Evolutionary conservation across 225 moss, liverwort and hornwort species (phyloP), one percentile per base, ranked within the genome.

Genomic region (Straminergon stramineum): DNA sequence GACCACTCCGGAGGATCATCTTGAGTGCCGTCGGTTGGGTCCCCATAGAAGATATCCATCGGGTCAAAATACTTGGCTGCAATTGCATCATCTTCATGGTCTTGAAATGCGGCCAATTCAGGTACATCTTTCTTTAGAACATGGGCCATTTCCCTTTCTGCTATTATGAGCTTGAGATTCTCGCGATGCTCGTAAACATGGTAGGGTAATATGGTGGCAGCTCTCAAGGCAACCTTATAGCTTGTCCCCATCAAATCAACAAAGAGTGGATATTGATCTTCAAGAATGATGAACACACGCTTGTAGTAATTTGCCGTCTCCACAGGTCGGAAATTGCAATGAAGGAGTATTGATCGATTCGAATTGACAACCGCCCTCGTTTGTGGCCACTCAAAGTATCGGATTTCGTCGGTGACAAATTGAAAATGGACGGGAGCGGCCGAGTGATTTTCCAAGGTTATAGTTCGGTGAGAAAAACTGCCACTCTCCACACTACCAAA

Each of bases 151-250:
- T 96, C 92, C 62, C 96, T 87, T 85, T 95, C 96, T 11, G 95
- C 95, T 51, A 95, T 92, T n/a, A 97, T 91, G 13, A 95, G 92
- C 87, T 96, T 99, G 31, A 99, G 86, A 78, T 96, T 92, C 89
- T 97, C 99, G 21, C 99, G 93, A 58, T 99, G 99, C 91, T 99
- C 96, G 77, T 99, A 96, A 30, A 99, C 93, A 90, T 99, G 99
- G 87, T 96, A 95, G 31, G 96, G 99, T 76, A 96, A 89, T 21
- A 99, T 92, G 11, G 99, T 99, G 16, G 97, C 93, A 65, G 96
- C 95, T 90, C 96, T 91, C 77, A 99, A 90, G 60, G 96, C 95
- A 11, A 94, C 86, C 79, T 94, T 95, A 57, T 96, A 99, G 86
- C 96, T 87, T 48, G 95, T 99, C 6, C 97, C 99, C 75, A 99